Base-by-base conservation (phyloP, 2,329 filamentous ascomycete species). In the Sphaerulina vaccinii region DNA sequence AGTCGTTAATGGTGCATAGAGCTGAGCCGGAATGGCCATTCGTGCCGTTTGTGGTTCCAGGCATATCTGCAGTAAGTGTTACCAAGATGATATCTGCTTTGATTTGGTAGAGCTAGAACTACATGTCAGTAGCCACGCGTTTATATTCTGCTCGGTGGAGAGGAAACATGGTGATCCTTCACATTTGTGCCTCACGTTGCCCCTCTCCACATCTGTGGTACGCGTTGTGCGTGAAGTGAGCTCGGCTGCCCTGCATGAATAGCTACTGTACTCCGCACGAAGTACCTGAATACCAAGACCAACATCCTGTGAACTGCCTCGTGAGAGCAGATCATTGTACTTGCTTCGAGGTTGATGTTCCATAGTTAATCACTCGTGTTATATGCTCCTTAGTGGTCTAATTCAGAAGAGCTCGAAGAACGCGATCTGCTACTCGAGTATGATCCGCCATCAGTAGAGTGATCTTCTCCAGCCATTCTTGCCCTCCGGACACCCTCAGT, bases 1-100 rank as follows among this genome's bases (percentile, higher is more conserved):
- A 66, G 0, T 63, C 62, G 3, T 60, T 45, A 9, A 66, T n/a
- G n/a, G 48, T 54, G 54, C 64, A 67, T 8, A 66, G 49, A 11
- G 62, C 63, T 15, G 62, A 59, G 15, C 40, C 53, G 35, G 47
- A 24, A 27, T 56, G 52, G 43, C 55, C 49, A 41, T 55, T 60
- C 15, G 37, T 39, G 15, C 54, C 54, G 33, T 52, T 56, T 18
- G 51, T 57, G 0, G 44, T 38, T 38, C 46, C 51, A 27, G 54
- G 52, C 57, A 59, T 59, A n/a, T 35, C 44, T 23, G 10, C 18
- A 19, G 9, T 21, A n/a, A n/a, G n/a, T n/a, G n/a, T 22, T 11
- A 21, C 18, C 23, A 37, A 35, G 32, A 21, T 6, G 19, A 23
- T n/a, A 16, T 37, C 7, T 29, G 27, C 27, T 29, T 7, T 7